Base-by-base conservation (phyloP, 2,329 filamentous ascomycete species). In the Pseudocercospora fijiensis region DNA sequence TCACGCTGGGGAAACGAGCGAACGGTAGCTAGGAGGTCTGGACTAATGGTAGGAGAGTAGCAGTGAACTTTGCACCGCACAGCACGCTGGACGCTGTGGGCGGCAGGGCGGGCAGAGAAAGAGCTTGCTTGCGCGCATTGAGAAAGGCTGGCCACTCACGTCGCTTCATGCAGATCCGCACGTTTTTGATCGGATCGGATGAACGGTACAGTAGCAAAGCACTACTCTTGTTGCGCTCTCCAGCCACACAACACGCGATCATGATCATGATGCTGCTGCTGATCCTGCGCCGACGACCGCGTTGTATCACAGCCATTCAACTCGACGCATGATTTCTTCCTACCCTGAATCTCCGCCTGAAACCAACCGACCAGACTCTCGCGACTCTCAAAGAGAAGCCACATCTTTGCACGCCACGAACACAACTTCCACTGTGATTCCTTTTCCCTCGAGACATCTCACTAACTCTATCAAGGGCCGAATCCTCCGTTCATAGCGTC, bases 91-190 rank as follows among this genome's bases (percentile, higher is more conserved):
- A 24, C 28, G 51, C 28, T 33, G 30, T 28, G 28, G 16, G 28
- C 52, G n/a, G 28, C 16, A 24, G 52, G 52, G 52, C 52, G 52
- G 52, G 24, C 18, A 56, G 52, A 28, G 33, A 37, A 16, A 37
- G 7, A 37, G 33, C 16, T 16, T n/a, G 33, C 33, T 37, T 37
- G 33, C 13, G 33, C 33, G 33, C 33, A 52, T 52, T 13, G 24
- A 52, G 49, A 52, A 47, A 27, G 49, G 49, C 24, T 52, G 49
- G 28, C 49, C 49, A 52, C 22, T 52, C 49, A 52, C 7, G 22
- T 24, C 24, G 20, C 49, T 26, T 52, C 20, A 26, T n/a, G 49
- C 49, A 13, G 24, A 52, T 52, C 22, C 49, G 16, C 49, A 13
- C 49, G 9, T 11, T n/a, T 52, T 27, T 52, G 49, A 24, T 26